Conservation (phyloP, 1,284 basidiomycete genomes). For the Ganoderma lingzhi region DNA sequence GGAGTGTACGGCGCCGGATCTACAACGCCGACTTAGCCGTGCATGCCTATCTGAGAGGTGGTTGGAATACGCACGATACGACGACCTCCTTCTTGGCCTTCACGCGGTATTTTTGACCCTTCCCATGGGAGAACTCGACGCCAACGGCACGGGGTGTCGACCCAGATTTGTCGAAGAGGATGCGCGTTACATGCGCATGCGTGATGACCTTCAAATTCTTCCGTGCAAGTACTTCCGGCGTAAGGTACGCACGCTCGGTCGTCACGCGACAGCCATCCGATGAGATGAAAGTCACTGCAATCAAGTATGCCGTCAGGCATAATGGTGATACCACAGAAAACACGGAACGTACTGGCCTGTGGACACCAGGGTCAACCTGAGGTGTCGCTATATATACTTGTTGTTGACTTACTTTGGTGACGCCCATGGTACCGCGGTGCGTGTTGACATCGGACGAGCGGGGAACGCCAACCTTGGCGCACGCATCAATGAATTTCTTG, state of each 20-base stretch:
- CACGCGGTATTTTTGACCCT: constrained; percentile 50
- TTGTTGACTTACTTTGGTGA: constrained; percentile 52
- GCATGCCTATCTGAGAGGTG: background rate
- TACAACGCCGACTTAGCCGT: constrained; percentile 37
- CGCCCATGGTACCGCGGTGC: constrained; percentile 56
- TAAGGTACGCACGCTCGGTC: constrained; percentile 71
- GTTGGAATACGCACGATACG: constrained; percentile 55
- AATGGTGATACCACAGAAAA: background rate
- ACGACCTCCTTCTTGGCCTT: constrained; percentile 66
- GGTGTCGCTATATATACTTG: background rate
- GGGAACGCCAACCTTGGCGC: constrained; percentile 55
- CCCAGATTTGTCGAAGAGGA: constrained; percentile 61
- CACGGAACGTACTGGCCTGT: constrained; percentile 4
- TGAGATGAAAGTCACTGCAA: constrained; percentile 69
- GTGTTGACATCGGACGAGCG: constrained; percentile 60
- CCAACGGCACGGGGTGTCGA: constrained; percentile 58
- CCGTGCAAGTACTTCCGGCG: constrained; percentile 63
- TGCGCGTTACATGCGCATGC: constrained; percentile 58
- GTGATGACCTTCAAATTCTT: constrained; percentile 68
- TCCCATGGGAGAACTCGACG: constrained; percentile 60
- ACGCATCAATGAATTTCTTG: constrained; percentile 57
- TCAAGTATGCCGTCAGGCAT: constrained; percentile 2
- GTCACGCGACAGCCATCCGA: constrained; percentile 59
- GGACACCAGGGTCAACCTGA: background rate
- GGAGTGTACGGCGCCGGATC: constrained; percentile 69